Conservation (phyloP, 2,329 filamentous ascomycete species). For the Microcyclospora tardicrescens region DNA sequence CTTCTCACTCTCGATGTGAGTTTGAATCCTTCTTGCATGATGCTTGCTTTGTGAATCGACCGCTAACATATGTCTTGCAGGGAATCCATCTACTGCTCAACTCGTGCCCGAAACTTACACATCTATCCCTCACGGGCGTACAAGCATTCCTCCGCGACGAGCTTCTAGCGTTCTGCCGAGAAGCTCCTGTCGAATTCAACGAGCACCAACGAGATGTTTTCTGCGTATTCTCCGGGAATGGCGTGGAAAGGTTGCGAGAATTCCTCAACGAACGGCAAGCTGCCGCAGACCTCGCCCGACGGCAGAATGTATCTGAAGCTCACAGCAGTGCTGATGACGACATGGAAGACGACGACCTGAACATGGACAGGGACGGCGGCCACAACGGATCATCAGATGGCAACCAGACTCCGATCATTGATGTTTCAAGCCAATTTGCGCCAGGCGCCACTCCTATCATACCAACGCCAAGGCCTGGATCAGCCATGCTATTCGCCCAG, state of each 20-base stretch:
- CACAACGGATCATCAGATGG: conserved; percentile 17
- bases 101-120: conserved; percentile 80
- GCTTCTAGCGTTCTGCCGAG: conserved; percentile 71
- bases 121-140: conserved; percentile 87
- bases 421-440: conserved; percentile 14
- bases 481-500: conserved; percentile 7
- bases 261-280: conserved; percentile 50
- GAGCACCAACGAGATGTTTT: conserved; percentile 91
- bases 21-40: conserved; percentile 5
- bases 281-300: conserved; percentile 6
- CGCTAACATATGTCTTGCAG: conserved; percentile 38
- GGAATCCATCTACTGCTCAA: conserved; percentile 84
- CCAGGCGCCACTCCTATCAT: conserved; percentile 16
- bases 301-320: conserved; percentile 4
- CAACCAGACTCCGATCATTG: conserved; percentile 18
- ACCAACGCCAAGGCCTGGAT: conserved; percentile 8
- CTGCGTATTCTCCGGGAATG: conserved; percentile 87
- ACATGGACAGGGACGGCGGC: conserved; percentile 18
- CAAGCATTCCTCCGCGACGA: conserved; percentile 79
- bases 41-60: neutral
- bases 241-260: conserved; percentile 63
- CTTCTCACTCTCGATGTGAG: conserved; percentile 68
- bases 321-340: conserved; percentile 5
- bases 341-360: conserved; percentile 13
- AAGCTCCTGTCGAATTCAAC: conserved; percentile 85